Conservation (phyloP, 345 rosid genomes). For the thale cress (Arabidopsis thaliana) region DNA sequence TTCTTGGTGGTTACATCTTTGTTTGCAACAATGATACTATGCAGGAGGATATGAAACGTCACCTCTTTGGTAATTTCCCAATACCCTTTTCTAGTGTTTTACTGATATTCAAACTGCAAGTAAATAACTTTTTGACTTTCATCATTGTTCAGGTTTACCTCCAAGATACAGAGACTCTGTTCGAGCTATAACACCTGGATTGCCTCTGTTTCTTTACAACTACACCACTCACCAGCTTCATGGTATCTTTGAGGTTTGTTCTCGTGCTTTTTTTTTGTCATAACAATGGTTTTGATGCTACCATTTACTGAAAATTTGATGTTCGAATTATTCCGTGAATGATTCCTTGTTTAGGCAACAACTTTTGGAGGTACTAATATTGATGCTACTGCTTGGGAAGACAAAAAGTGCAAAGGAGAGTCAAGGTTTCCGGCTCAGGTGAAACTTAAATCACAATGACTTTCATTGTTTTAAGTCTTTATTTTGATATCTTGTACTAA, state of each 20-base stretch:
- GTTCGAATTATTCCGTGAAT: not conserved
- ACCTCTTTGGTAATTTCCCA: constrained; percentile 73
- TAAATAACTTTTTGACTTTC: not conserved
- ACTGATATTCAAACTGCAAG: not conserved
- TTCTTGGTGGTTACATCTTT: constrained; percentile 97
- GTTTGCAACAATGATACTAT: constrained; percentile 98
- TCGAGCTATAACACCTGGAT: constrained; percentile 95
- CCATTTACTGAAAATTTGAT: not conserved
- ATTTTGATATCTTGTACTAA: constrained; percentile 1
- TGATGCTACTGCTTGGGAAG: constrained; percentile 99
- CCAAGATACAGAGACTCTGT: constrained; percentile 99
- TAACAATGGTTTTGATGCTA: not conserved
- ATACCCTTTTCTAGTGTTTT: not conserved
- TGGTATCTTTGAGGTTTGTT: constrained; percentile 95
- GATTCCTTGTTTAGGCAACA: constrained; percentile 62
- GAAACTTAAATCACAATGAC: not conserved
- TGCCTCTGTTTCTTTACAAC: constrained; percentile 94
- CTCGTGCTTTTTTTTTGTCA: constrained; percentile 16
- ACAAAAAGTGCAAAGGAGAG: constrained; percentile 98
- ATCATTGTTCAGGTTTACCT: constrained; percentile 66
- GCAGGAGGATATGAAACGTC: constrained; percentile 97
- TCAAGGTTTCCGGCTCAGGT: constrained; percentile 99
- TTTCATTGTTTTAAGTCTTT: not conserved
- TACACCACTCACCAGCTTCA: constrained; percentile 98
- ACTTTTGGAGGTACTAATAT: constrained; percentile 98